These are phyloP conservation scores for Eucalyptus regnans DNA, from an alignment of 345 rosid genomes.

Conservation along the genomic window DNA sequence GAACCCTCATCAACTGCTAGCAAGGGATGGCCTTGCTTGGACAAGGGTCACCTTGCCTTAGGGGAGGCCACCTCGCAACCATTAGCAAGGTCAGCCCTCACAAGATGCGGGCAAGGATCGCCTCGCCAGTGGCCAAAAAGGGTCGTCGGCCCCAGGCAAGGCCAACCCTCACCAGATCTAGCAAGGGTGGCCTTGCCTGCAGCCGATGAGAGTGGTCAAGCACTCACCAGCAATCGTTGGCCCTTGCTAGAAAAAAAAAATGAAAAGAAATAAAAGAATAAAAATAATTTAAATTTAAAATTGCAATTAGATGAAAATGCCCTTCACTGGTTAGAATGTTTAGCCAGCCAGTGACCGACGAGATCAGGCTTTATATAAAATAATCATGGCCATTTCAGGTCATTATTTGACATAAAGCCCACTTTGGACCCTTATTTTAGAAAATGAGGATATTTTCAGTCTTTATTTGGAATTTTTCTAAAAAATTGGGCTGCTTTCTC, in stretches of 20 bases:
- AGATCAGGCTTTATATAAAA: accelerated
- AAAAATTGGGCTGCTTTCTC: not conserved
- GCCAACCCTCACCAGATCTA: no score
- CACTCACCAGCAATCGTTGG: accelerated
- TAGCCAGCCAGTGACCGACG: accelerated
- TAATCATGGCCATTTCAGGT: accelerated
- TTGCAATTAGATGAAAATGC: no score
- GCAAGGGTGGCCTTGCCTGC: accelerated
- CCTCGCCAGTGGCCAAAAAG: accelerated
- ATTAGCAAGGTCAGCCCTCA: accelerated
- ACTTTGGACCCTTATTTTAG: no score
- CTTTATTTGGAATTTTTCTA: accelerated
- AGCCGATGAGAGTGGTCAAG: no score
- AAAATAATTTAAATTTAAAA: no score
- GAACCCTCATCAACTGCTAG: no score
- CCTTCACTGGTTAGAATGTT: no score
- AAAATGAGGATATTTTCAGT: accelerated
- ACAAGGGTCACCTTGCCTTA: no score
- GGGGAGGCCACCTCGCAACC: no score
- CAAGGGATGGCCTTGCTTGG: no score
- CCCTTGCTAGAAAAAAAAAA: accelerated
- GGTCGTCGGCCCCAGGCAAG: accelerated
- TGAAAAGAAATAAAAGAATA: accelerated
- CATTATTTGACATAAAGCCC: accelerated
- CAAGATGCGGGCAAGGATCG: accelerated